Base-by-base conservation (phyloP, 495 filamentous ascomycete species). In the Hyaloscypha hepaticicola region DNA sequence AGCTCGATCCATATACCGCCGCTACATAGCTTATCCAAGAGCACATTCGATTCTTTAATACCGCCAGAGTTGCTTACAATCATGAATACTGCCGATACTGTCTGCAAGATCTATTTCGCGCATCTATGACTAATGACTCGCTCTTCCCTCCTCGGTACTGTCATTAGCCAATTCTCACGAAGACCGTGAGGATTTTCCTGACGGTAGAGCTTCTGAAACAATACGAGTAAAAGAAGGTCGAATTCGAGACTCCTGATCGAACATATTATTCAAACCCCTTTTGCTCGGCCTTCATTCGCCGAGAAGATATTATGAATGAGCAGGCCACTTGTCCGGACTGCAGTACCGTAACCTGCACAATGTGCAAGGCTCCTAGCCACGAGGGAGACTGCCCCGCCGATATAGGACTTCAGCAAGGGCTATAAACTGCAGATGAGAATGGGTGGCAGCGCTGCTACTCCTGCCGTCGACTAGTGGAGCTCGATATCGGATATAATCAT, bases 301-400 rank as follows among this genome's bases (percentile, higher is more conserved):
- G 21, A 11, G 29, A 51, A 14, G 12, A 31, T 28, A 71, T 71
- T 34, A 19, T 45, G 5, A 52, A 60, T n/a, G 63, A 63, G 26
- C 29, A 52, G 34, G 79, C 75, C 5, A 61, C 61, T 27, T 83
- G 78, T 60, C 55, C 70, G 6, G 49, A 67, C 9, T 82, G 79
- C 66, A 50, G 55, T n/a, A 52, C 38, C 22, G 61, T 52, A 8
- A 80, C 79, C 21, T 82, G 80, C 65, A 74, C 74, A 5, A 60
- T 69, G 28, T 82, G 81, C 72, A 81, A 82, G 50, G 53, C 26
- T 3, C 19, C 21, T 0, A 29, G 3, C 16, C 66, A 67, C 58
- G 26, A 25, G 14, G 66, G 66, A 34, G 60, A 66, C 24, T 71
- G 63, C 45, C 61, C 69, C 9, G 62, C 61, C 8, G 69, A 68